Percentiles rank a stretch among this genome's conserved stretches.
Evolutionary conservation across 805 yeast genomes (phyloP).

Genomic region (Pichia eremophila): DNA sequence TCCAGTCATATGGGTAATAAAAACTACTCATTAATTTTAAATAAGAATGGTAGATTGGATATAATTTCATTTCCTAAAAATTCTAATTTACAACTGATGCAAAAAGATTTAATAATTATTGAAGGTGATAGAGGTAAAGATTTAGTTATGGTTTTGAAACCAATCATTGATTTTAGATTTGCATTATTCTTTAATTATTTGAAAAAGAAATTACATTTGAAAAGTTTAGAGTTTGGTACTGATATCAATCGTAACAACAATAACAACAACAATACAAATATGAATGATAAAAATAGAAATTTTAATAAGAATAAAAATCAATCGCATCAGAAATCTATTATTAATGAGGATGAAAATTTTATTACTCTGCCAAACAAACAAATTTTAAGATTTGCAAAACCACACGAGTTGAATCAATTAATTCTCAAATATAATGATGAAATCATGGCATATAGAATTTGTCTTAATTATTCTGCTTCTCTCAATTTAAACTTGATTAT

Average conservation of each 20-base stretch:
- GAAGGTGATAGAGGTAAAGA: constrained; percentile 85
- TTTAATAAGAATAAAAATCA: not conserved
- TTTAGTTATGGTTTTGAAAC: constrained; percentile 62
- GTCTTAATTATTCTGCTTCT: constrained; percentile 35
- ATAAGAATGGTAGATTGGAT: constrained; percentile 44
- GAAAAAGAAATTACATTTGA: constrained; percentile 62
- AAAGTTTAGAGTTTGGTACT: constrained; percentile 35
- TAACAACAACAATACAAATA: constrained; percentile 3
- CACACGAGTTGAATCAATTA: constrained; percentile 55
- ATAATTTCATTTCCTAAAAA: constrained; percentile 57
- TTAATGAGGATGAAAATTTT: constrained; percentile 49
- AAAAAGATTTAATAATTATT: constrained; percentile 61
- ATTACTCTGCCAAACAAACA: constrained; percentile 72
- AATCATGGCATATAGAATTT: constrained; percentile 58
- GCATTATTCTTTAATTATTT: constrained; percentile 67
- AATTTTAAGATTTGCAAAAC: constrained; percentile 66
- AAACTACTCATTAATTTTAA: constrained; percentile 27
- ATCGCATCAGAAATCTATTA: constrained; percentile 21
- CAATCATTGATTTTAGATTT: constrained; percentile 49
- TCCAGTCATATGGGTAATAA: constrained; percentile 25
- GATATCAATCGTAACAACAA: constrained; percentile 9
- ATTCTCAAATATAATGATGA: constrained; percentile 62
- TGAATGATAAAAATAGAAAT: constrained; percentile 9
- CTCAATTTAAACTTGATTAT: constrained; percentile 44
- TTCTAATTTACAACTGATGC: constrained; percentile 48